A percentile compares a stretch with the other conserved stretches of the same genome.
phyloP scores from a whole-genome alignment of 805 yeast genomes.

The Starmerella sirachaensis region DNA sequence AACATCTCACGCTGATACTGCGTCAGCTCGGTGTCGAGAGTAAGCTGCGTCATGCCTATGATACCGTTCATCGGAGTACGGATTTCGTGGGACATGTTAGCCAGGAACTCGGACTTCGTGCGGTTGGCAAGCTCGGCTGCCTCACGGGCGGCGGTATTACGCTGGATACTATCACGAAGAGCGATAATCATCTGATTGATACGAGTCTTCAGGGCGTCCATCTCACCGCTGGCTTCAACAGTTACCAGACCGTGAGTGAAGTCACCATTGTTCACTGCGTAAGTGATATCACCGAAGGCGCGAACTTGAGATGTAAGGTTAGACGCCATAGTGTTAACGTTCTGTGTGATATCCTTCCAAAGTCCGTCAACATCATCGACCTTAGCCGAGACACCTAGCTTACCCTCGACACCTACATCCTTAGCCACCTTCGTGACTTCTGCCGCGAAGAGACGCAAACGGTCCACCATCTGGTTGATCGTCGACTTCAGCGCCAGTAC shows the following conservation, averaged over 20 bases:
- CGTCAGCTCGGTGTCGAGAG: constrained; percentile 76
- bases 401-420: constrained; percentile 89
- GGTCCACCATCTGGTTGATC: constrained; percentile 86
- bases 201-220: constrained; percentile 48
- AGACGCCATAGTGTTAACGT: constrained; percentile 90
- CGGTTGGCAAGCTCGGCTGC: constrained; percentile 86
- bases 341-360: constrained; percentile 85
- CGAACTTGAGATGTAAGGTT: constrained; percentile 84
- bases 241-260: constrained; percentile 72
- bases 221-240: constrained; percentile 85
- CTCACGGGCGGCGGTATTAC: constrained; percentile 87
- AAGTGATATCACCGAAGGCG: constrained; percentile 87
- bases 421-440: constrained; percentile 85
- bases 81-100: constrained; percentile 79
- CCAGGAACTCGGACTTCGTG: constrained; percentile 81
- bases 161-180: constrained; percentile 75
- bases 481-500: constrained; percentile 75
- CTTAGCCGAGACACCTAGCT: constrained; percentile 83
- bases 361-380: constrained; percentile 82
- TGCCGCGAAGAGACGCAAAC: constrained; percentile 73
- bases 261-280: constrained; percentile 90
- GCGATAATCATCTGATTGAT: constrained; percentile 75
- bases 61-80: constrained; percentile 91
- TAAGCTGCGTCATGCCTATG: constrained; percentile 82
- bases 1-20: constrained; percentile 89